Evolutionary conservation across 352 stramenopile species (phyloP).

Genomic region (Pythium dissimile): DNA sequence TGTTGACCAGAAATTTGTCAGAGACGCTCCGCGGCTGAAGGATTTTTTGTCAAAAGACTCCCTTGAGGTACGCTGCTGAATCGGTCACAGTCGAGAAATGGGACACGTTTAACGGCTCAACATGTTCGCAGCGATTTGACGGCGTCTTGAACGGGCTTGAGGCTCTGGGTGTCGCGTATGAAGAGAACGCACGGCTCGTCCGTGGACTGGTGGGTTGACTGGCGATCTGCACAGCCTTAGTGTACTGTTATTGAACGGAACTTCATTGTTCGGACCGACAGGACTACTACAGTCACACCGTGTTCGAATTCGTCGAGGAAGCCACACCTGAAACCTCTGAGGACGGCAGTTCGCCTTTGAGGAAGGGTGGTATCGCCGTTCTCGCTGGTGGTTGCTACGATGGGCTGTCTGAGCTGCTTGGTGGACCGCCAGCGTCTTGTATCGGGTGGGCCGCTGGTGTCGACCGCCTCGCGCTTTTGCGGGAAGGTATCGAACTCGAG

Average conservation of each 20-base stretch:
- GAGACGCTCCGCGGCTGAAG: constrained; percentile 57
- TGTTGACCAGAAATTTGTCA: constrained; percentile 60
- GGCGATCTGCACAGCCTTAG: too few species aligned
- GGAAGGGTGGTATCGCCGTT: constrained; percentile 61
- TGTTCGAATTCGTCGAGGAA: constrained; percentile 85
- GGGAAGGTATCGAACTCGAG: constrained; percentile 22
- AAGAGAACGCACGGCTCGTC: constrained; percentile 69
- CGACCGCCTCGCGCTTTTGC: constrained; percentile 71
- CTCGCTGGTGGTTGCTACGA: constrained; percentile 85
- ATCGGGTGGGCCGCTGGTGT: constrained; percentile 85
- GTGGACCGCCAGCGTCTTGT: constrained; percentile 53
- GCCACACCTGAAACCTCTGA: constrained; percentile 9
- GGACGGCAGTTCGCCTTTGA: neutral
- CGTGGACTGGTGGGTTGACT: constrained; percentile 85
- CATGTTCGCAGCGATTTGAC: constrained; percentile 54
- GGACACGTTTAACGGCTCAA: neutral
- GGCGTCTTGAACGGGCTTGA: constrained; percentile 52
- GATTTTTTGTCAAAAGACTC: constrained; percentile 64
- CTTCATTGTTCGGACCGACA: constrained; percentile 12
- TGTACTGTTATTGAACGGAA: neutral
- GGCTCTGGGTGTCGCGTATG: constrained; percentile 56
- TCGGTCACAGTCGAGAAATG: too few species aligned
- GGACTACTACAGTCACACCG: constrained; percentile 90
- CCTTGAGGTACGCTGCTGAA: constrained; percentile 28
- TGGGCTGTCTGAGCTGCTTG: constrained; percentile 60